Evolutionary conservation across 2,329 filamentous ascomycete species (phyloP).

Genomic region (Trichoderma koningii): DNA sequence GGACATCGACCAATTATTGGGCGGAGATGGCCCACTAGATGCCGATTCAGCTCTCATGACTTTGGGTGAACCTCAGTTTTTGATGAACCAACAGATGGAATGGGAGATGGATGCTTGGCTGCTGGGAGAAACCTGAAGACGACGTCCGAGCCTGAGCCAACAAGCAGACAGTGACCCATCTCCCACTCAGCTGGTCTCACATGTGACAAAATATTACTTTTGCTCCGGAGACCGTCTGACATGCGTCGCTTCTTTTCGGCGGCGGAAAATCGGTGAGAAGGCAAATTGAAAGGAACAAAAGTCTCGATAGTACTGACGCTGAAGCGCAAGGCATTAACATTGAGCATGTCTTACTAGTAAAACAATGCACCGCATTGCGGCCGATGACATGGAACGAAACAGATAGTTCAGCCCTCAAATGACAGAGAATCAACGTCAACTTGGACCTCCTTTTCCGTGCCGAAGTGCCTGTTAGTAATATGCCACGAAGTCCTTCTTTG

Average conservation of each 20-base stretch:
- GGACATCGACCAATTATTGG: slow-evolving; percentile 12
- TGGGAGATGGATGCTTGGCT: slow-evolving; percentile 24
- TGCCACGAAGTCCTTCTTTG: background rate
- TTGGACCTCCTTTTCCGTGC: background rate
- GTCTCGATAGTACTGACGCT: slow-evolving; percentile 5
- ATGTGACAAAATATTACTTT: background rate
- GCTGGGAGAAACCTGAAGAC: slow-evolving; percentile 1
- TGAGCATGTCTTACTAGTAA: background rate
- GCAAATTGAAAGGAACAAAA: background rate
- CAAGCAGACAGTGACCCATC: background rate
- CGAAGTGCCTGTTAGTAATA: slow-evolving; percentile 6
- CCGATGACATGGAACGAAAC: background rate
- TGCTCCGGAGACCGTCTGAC: background rate
- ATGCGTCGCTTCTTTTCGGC: background rate
- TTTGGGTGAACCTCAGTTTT: background rate
- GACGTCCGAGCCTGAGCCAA: background rate
- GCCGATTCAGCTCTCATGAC: slow-evolving; percentile 2
- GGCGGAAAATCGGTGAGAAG: background rate
- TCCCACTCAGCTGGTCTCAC: background rate
- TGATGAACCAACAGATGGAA: slow-evolving; percentile 21
- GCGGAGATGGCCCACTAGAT: slow-evolving; percentile 1
- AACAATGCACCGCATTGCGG: background rate
- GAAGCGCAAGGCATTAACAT: background rate
- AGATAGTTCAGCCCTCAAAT: background rate
- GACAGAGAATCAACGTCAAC: background rate